Evolutionary conservation across 495 filamentous ascomycete species (phyloP).

Genomic region (Neurospora sp.): DNA sequence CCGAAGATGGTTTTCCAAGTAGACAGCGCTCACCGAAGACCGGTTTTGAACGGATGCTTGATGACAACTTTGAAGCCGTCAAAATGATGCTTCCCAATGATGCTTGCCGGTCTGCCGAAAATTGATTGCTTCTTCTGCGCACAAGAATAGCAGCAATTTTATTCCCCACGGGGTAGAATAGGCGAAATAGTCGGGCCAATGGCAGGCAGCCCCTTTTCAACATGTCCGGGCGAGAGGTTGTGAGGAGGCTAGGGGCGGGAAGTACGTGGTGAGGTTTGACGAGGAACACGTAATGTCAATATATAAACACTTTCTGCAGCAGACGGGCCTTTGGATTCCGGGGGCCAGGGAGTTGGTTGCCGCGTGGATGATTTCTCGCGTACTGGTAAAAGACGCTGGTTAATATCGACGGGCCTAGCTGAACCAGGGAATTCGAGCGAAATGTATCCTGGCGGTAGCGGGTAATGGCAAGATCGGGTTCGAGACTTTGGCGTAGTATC

Average conservation of each 20-base stretch:
- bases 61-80: background rate
- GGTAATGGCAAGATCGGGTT: background rate
- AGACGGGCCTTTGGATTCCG: background rate
- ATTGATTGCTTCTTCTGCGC: slow-evolving; percentile 14
- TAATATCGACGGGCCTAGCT: slow-evolving; percentile 13
- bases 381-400: slow-evolving; percentile 18
- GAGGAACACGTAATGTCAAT: slow-evolving; percentile 28
- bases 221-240: slow-evolving; percentile 13
- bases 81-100: background rate
- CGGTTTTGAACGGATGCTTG: background rate
- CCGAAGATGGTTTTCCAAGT: background rate
- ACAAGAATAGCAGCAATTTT: slow-evolving; percentile 14
- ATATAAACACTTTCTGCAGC: slow-evolving; percentile 14
- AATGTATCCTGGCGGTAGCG: background rate
- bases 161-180: slow-evolving; percentile 16
- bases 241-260: slow-evolving; percentile 7
- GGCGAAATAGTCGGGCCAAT: slow-evolving; percentile 14
- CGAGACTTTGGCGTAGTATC: background rate
- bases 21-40: background rate
- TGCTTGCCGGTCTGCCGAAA: slow-evolving; percentile 17
- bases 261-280: slow-evolving; percentile 5
- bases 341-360: too few relatives aligned
- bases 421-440: slow-evolving; percentile 18
- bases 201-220: slow-evolving; percentile 1
- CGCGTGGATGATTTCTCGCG: too few relatives aligned